Evolutionary conservation across 805 yeast genomes (phyloP).

Genomic region (Wickerhamiella siamensis): DNA sequence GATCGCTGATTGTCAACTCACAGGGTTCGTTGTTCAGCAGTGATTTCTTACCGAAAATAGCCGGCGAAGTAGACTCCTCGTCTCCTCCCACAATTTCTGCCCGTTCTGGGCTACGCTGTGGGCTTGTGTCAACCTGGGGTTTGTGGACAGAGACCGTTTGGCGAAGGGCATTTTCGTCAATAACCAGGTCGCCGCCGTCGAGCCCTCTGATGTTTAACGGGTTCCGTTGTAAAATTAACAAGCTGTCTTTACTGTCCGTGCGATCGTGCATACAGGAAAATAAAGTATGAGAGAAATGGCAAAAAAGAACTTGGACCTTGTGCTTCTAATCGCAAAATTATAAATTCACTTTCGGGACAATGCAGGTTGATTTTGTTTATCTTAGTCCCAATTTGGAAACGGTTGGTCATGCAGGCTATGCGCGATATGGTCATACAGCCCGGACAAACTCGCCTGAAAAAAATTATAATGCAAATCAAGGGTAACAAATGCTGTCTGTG

Average conservation of each 20-base stretch:
- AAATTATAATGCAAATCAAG: too few species aligned
- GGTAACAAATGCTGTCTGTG: too few species aligned
- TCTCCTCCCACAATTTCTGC: not conserved
- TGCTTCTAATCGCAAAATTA: too few species aligned
- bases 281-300: not conserved
- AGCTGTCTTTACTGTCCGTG: conserved; percentile 14
- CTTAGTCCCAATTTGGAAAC: too few species aligned
- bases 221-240: conserved; percentile 18
- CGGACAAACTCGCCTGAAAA: too few species aligned
- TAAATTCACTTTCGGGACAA: too few species aligned
- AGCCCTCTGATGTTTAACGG: conserved; percentile 24
- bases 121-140: conserved; percentile 5
- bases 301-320: too few species aligned
- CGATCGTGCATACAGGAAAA: conserved; percentile 14
- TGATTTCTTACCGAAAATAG: conserved; percentile 2
- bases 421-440: too few species aligned
- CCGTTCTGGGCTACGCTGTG: not conserved
- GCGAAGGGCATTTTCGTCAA: conserved; percentile 8
- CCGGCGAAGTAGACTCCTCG: conserved; percentile 3
- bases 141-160: conserved; percentile 6
- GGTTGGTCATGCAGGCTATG: too few species aligned
- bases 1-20: not conserved
- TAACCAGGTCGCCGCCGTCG: conserved; percentile 24
- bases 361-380: too few species aligned
- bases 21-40: not conserved